Percentiles rank a stretch among this genome's conserved stretches.
These are phyloP conservation scores for Melastoma malabathricum DNA, from an alignment of 345 rosid species.

Conservation along the genomic window DNA sequence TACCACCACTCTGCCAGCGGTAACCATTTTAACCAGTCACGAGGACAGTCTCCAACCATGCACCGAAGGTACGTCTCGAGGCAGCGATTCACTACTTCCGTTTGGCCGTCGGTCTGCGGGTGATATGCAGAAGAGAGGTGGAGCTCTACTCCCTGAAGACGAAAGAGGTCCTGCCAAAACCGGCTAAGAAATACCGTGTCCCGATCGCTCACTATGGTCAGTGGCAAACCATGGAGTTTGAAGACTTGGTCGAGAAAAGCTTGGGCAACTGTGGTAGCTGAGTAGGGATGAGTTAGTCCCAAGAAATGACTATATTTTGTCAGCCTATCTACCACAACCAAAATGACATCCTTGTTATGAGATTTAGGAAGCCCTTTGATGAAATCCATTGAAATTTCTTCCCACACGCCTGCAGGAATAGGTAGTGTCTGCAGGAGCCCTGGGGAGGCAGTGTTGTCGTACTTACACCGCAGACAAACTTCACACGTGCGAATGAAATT, in stretches of 20 bases:
- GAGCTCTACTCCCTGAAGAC: neutral
- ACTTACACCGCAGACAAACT: neutral
- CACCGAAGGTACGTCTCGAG: neutral
- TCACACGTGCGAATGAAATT: too few relatives aligned
- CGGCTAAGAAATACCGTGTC: neutral
- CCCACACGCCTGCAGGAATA: neutral
- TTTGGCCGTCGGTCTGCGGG: conserved; percentile 1
- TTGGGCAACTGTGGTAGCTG: neutral
- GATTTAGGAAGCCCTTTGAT: neutral
- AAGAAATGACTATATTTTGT: conserved; percentile 1
- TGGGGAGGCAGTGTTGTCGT: neutral
- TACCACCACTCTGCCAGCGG: conserved; percentile 2
- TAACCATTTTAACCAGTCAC: neutral
- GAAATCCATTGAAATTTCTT: conserved; percentile 1
- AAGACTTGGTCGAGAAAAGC: neutral
- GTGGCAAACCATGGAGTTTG: conserved; percentile 1
- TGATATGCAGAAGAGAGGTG: neutral
- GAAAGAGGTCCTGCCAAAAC: conserved; percentile 3
- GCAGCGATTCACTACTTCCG: conserved; percentile 1
- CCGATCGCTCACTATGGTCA: neutral
- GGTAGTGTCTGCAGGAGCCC: conserved; percentile 1
- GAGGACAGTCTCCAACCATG: neutral
- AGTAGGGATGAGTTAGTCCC: neutral
- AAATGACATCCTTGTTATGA: neutral
- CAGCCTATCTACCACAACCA: conserved; percentile 4